Base-by-base conservation (phyloP, 169 alveolate species). In the Amoebophrya sp. region DNA sequence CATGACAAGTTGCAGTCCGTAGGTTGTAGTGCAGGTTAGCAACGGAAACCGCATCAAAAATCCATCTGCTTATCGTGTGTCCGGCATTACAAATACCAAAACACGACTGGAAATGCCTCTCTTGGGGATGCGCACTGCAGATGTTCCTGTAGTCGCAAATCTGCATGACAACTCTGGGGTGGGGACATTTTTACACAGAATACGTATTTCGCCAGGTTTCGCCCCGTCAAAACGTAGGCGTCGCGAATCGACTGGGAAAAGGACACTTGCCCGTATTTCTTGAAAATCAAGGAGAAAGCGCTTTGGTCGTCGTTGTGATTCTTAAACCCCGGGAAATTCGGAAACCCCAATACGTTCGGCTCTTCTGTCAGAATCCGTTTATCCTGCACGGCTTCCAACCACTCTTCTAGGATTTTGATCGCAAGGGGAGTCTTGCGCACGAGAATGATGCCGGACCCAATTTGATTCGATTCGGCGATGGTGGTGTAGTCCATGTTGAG, bases 261-360 rank as follows among this genome's bases (percentile, higher is more conserved):
- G 33, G 41, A 1, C 55, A 7, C 25, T 25, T 7, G 25, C 39
- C 90, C 90, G 55, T 39, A 88, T 32, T 38, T 33, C 90, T 88
- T 88, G 90, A 88, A 88, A 35, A 88, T 25, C 90, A 88, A 40
- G 33, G 55, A 38, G 55, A 88, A 88, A 40, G 33, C 66, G 47
- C 55, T 38, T 54, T 88, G 90, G 90, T 88, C 90, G 90, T 88
- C 90, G 90, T 88, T 88, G 90, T 88, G 90, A 25, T 88, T 88
- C 55, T 40, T 38, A 32, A 88, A 88, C 25, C 55, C 39, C 3
- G 47, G 47, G 32, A 23, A 77, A 40, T 32, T 35, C 10, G 90
- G 90, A 12, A 77, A 77, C 18, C 83, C 83, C 47, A 77, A 1
- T 38, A 77, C 89, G 89, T 33, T 77, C 23, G 41, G 41, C 40